These are phyloP conservation scores for Epichloe glyceriae DNA, from an alignment of 2,329 filamentous ascomycete genomes.

Conservation along the genomic window DNA sequence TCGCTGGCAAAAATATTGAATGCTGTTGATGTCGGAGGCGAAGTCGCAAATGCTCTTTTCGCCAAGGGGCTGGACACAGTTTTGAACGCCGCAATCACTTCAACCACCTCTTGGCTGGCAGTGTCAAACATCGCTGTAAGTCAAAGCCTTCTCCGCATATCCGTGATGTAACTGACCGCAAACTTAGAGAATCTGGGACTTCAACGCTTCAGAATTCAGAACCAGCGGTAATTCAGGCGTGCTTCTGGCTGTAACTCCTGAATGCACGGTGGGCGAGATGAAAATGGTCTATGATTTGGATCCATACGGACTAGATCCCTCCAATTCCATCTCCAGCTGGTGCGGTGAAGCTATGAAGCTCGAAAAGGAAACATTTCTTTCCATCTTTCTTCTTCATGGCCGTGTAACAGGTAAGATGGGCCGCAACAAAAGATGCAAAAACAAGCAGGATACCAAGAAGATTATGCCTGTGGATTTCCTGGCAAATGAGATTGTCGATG, in stretches of 20 bases:
- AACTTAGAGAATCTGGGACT: conserved; percentile 17
- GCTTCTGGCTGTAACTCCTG: conserved; percentile 15
- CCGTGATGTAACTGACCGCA: not conserved
- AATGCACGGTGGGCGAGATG: conserved; percentile 13
- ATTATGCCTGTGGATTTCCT: conserved; percentile 2
- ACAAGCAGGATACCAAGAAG: not conserved
- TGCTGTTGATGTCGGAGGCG: conserved; percentile 9
- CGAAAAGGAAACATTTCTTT: conserved; percentile 8
- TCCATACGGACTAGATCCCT: conserved; percentile 1
- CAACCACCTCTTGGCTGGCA: conserved; percentile 12
- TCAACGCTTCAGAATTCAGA: conserved; percentile 8
- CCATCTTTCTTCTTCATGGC: conserved; percentile 6
- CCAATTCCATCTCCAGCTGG: conserved; percentile 4
- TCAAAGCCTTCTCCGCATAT: not conserved
- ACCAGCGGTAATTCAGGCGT: conserved; percentile 11
- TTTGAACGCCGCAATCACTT: conserved; percentile 11
- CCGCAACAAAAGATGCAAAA: not conserved
- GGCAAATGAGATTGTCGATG: conserved; percentile 1
- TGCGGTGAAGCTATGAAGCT: conserved; percentile 5
- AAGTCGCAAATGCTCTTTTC: conserved; percentile 9
- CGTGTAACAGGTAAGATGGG: not conserved
- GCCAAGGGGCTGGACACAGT: conserved; percentile 13
- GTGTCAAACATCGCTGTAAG: conserved; percentile 14
- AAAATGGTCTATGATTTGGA: conserved; percentile 2
- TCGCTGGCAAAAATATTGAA: conserved; percentile 2